Conservation (phyloP, 2,329 filamentous ascomycete genomes). For the Nemania abortiva region DNA sequence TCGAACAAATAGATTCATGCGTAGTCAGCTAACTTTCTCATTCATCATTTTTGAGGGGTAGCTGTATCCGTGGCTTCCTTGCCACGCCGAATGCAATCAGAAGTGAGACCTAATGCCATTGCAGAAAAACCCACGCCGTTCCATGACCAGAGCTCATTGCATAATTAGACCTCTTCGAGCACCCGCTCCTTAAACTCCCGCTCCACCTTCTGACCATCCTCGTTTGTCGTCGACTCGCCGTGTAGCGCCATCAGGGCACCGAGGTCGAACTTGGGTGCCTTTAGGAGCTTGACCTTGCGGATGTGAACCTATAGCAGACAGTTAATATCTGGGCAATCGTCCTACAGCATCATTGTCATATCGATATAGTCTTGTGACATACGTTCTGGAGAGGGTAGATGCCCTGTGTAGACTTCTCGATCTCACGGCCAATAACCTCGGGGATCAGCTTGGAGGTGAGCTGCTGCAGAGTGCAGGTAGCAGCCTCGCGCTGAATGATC, state of each 20-base stretch:
- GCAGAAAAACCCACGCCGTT: constrained; percentile 61
- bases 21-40: constrained; percentile 55
- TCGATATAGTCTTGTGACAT: constrained; percentile 56
- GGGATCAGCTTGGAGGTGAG: constrained; percentile 99
- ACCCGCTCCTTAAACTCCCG: constrained; percentile 99
- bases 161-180: constrained; percentile 88
- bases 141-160: constrained; percentile 56
- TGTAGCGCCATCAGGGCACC: constrained; percentile 95
- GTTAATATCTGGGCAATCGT: constrained; percentile 53
- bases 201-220: constrained; percentile 98
- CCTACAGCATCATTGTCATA: not conserved
- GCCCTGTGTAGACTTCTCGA: constrained; percentile 99
- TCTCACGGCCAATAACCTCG: constrained; percentile 99
- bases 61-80: constrained; percentile 56
- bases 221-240: constrained; percentile 95
- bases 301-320: constrained; percentile 85
- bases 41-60: constrained; percentile 52
- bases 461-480: constrained; percentile 93
- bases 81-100: constrained; percentile 62
- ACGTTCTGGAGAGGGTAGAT: constrained; percentile 99
- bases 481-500: constrained; percentile 97
- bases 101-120: constrained; percentile 62
- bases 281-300: constrained; percentile 99
- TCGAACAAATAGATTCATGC: constrained; percentile 36
- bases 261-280: constrained; percentile 98